Conservation (phyloP, 306 rosid genomes). For the Lathyrus tuberosus region DNA sequence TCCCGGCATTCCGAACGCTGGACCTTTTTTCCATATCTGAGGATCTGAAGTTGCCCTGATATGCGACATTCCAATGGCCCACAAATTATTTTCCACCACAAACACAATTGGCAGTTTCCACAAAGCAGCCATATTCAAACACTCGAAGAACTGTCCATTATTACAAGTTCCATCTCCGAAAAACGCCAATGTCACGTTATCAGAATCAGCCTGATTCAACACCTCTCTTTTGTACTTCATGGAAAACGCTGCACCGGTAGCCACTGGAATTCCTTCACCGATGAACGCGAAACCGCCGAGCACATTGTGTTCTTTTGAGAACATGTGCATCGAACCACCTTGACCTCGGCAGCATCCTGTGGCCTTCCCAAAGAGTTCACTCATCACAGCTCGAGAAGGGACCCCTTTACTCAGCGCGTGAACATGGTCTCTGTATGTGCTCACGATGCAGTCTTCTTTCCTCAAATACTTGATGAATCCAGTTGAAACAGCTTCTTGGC, state of each 20-base stretch:
- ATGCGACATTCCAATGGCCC: conserved; percentile 99
- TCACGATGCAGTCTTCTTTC: conserved; percentile 78
- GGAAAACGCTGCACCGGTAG: conserved; percentile 95
- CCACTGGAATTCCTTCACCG: conserved; percentile 98
- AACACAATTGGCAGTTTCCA: conserved; percentile 97
- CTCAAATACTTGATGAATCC: conserved; percentile 89
- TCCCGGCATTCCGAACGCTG: conserved; percentile 99
- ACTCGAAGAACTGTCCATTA: conserved; percentile 96
- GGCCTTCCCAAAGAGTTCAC: conserved; percentile 97
- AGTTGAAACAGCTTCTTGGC: conserved; percentile 98
- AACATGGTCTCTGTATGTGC: conserved; percentile 98
- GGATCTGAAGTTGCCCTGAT: conserved; percentile 97
- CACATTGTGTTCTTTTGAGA: conserved; percentile 85
- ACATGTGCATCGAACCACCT: conserved; percentile 99
- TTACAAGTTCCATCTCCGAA: conserved; percentile 97
- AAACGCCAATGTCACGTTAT: conserved; percentile 83
- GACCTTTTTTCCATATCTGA: conserved; percentile 97
- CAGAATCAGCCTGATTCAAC: conserved; percentile 67
- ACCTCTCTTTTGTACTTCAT: conserved; percentile 83
- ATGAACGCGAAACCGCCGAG: conserved; percentile 97
- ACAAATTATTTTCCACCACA: conserved; percentile 96
- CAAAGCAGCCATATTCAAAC: conserved; percentile 96
- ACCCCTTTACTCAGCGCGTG: conserved; percentile 98
- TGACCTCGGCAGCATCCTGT: conserved; percentile 98
- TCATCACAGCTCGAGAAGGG: conserved; percentile 89